These are phyloP conservation scores for Coprinopsis strossmayeri DNA, from an alignment of 768 basidiomycete genomes.

Conservation along the genomic window DNA sequence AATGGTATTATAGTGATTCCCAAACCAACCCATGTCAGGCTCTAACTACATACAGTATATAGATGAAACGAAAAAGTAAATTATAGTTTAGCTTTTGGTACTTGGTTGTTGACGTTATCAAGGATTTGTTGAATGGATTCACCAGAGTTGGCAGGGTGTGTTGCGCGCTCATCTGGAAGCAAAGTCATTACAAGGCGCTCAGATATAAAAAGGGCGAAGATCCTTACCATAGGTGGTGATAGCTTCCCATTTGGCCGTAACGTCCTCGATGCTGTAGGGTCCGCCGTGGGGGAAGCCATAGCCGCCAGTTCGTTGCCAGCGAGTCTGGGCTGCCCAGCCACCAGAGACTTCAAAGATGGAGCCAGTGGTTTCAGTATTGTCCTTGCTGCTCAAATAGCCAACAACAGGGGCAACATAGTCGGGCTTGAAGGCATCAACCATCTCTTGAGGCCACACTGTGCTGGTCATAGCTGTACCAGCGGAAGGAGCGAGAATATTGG, in stretches of 20 bases:
- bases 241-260: conserved; percentile 70
- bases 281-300: conserved; percentile 79
- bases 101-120: conserved; percentile 47
- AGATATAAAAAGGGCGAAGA: conserved; percentile 4
- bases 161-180: conserved; percentile 66
- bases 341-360: conserved; percentile 81
- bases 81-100: conserved; percentile 47
- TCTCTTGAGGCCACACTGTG: conserved; percentile 78
- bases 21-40: neutral
- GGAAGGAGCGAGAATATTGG: conserved; percentile 81
- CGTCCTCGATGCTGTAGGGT: conserved; percentile 72
- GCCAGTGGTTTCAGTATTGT: conserved; percentile 68
- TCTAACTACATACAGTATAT: neutral
- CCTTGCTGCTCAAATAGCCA: conserved; percentile 79
- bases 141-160: conserved; percentile 65
- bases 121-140: conserved; percentile 72
- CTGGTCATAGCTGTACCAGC: conserved; percentile 91
- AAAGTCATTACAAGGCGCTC: neutral
- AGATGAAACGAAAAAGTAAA: neutral
- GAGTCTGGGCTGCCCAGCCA: conserved; percentile 87
- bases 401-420: conserved; percentile 91
- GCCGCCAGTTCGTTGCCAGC: conserved; percentile 91
- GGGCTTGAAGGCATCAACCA: conserved; percentile 91
- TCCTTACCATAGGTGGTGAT: conserved; percentile 79
- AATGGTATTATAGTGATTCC: neutral